Percentiles rank a stretch among this genome's conserved stretches.
Evolutionary conservation across 2,329 filamentous ascomycete genomes (phyloP).

Genomic region (Huntiella abstrusa): DNA sequence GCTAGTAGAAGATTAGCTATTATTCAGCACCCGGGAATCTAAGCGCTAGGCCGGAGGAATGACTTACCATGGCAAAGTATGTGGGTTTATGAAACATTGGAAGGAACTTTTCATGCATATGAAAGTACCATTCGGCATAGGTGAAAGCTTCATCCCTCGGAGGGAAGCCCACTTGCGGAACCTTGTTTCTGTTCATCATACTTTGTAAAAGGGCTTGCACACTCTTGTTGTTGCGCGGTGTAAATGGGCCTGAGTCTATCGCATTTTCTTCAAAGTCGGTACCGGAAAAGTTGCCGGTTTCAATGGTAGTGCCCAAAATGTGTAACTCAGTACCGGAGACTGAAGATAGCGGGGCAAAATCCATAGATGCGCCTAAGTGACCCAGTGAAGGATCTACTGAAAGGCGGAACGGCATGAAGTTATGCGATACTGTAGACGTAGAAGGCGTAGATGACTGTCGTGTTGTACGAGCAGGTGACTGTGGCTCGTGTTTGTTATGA

Average conservation of each 20-base stretch:
- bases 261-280: conserved; percentile 41
- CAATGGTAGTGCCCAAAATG: conserved; percentile 61
- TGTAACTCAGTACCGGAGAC: conserved; percentile 61
- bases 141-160: conserved; percentile 43
- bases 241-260: conserved; percentile 12
- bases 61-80: conserved; percentile 46
- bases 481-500: neutral
- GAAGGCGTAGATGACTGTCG: conserved; percentile 10
- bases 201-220: conserved; percentile 51
- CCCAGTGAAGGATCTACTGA: conserved; percentile 44
- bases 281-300: conserved; percentile 53
- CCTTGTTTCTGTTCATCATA: conserved; percentile 39
- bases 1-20: conserved; percentile 20
- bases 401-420: conserved; percentile 26
- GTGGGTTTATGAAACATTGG: conserved; percentile 62
- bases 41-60: too few species aligned
- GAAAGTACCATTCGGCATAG: conserved; percentile 59
- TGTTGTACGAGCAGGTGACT: conserved; percentile 9
- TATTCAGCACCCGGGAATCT: neutral
- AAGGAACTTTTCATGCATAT: conserved; percentile 50
- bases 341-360: conserved; percentile 47
- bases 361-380: conserved; percentile 28
- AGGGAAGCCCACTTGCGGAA: conserved; percentile 40
- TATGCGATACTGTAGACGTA: conserved; percentile 14
- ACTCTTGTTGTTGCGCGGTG: conserved; percentile 48